Base-by-base conservation (phyloP, 805 yeast species). In the Metschnikowia lachancei region DNA sequence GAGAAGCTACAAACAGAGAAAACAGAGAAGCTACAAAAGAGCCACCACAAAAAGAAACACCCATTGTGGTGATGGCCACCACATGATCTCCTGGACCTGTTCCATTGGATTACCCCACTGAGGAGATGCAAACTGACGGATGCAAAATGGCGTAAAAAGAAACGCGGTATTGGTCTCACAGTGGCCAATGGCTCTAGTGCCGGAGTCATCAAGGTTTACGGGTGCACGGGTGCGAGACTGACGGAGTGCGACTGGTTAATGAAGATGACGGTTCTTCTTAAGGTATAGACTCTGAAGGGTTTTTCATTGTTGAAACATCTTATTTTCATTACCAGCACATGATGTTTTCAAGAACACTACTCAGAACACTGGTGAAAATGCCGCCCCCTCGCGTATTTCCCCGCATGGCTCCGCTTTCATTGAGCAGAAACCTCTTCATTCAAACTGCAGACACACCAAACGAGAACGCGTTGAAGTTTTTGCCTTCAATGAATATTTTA, bases 401-500 rank as follows among this genome's bases (percentile, higher is more conserved):
- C 2, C 41, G 41, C 13, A 20, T 30, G 35, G 12, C 24, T 29
- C 29, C 43, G 24, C 39, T 39, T 8, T 24, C 34, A 4, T 36
- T 24, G 34, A 16, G 34, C 29, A 41, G 63, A 14, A 52, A 38
- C 36, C 61, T 85, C 28, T 85, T 82, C 63, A 89, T 89, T 36
- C 95, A 87, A 62, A 89, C 96, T 0, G 82, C 85, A 29, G 80
- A 83, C 26, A 89, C 96, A 0, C 96, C 96, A 1, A 89, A 89
- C 61, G 91, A 82, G 44, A 82, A 87, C 55, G 96, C 96, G 0
- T 66, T 89, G 46, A 89, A 89, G 71, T 89, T 89, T 57, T 64
- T 87, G 28, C 96, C 96, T 0, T 82, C 89, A 11, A 80, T 76
- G 65, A 71, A 73, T 36, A 78, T 88, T n/a, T 67, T 88, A 14